Evolutionary conservation across 2,329 filamentous ascomycete species (phyloP).

Genomic region (Dothiorella sarmentorum): DNA sequence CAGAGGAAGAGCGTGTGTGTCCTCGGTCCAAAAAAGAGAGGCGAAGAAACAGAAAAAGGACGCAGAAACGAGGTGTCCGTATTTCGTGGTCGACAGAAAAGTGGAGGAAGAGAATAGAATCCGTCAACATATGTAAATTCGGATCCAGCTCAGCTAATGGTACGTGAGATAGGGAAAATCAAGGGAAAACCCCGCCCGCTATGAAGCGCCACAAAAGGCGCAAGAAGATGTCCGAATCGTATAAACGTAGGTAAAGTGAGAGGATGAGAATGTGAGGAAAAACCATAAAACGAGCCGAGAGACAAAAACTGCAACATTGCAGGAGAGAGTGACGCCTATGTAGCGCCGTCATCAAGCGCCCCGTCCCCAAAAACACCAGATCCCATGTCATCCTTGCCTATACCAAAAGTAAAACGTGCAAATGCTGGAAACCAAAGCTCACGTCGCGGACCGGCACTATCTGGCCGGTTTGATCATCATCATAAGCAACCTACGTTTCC

Average conservation of each 20-base stretch:
- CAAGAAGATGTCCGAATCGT: neutral
- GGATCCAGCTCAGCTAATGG: conserved; percentile 5
- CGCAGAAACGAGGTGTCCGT: neutral
- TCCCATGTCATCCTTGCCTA: neutral
- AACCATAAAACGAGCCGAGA: neutral
- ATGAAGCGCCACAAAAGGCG: conserved; percentile 4
- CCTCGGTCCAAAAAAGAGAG: neutral
- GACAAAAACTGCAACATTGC: neutral
- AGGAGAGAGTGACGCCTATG: neutral
- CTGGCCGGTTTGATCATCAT: neutral
- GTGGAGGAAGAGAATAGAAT: neutral
- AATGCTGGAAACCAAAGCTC: neutral
- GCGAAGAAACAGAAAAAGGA: neutral
- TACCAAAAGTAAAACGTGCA: neutral
- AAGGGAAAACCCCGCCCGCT: conserved; percentile 4
- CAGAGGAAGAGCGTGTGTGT: too few relatives aligned
- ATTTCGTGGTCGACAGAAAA: neutral
- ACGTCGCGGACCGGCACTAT: neutral
- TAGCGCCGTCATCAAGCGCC: neutral
- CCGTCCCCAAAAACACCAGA: conserved; percentile 2
- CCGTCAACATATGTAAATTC: conserved; percentile 3
- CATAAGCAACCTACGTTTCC: neutral
- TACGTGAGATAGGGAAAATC: neutral
- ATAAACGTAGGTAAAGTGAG: neutral
- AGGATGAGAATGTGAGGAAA: neutral